phyloP scores from a whole-genome alignment of 2,329 filamentous ascomycete species.

The Venturia effusa region DNA sequence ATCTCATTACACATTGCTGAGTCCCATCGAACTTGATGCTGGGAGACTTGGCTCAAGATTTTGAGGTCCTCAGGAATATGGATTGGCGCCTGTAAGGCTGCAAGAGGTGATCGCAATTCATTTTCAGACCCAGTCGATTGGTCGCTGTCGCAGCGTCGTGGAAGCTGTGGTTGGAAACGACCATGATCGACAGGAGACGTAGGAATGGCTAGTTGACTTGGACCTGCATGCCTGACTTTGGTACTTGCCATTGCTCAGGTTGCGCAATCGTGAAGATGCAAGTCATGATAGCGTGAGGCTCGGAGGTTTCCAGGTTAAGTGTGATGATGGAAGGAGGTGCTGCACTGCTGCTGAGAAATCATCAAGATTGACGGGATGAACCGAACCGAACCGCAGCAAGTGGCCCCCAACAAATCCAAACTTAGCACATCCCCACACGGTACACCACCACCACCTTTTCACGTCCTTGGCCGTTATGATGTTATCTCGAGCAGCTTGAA shows the following conservation, averaged over 20 bases:
- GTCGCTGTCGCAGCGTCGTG: background rate
- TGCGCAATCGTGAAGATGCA: background rate
- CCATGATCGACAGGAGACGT: background rate
- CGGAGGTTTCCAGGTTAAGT: background rate
- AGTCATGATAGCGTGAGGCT: background rate
- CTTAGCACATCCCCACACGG: background rate
- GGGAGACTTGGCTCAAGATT: background rate
- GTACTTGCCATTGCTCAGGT: background rate
- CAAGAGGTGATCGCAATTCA: background rate
- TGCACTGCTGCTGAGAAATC: too few relatives aligned
- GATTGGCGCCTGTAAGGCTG: background rate
- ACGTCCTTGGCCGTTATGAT: too few relatives aligned
- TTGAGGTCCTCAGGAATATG: background rate
- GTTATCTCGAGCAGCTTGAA: too few relatives aligned
- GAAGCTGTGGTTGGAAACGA: background rate
- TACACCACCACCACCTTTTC: too few relatives aligned
- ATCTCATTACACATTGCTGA: conserved; percentile 1
- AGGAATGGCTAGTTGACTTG: background rate
- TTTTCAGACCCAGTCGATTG: background rate
- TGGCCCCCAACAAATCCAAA: background rate
- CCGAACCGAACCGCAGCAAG: background rate
- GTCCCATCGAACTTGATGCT: conserved; percentile 6
- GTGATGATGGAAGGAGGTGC: background rate
- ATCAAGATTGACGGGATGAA: background rate
- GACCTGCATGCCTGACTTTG: background rate